A percentile compares a stretch with the other conserved stretches of the same genome.
phyloP scores from a whole-genome alignment of 2,329 filamentous ascomycete genomes.

The Magnaporthales sp. region DNA sequence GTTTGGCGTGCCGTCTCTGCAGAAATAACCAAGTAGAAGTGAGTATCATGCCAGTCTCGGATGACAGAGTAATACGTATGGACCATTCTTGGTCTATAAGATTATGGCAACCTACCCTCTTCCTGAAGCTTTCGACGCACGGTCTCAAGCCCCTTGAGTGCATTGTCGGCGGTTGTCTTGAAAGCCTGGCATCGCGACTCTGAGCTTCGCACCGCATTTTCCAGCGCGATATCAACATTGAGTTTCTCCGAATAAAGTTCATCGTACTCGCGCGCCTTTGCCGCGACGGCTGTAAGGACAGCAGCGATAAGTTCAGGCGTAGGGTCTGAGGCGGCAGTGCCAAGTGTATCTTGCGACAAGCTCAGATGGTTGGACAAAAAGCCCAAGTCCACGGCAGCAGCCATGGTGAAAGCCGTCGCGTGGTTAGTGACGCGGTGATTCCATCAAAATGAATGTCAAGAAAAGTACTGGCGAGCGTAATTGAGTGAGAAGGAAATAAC shows the following conservation, averaged over 20 bases:
- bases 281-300: constrained; percentile 65
- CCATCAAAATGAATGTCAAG: neutral
- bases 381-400: constrained; percentile 56
- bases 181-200: constrained; percentile 77
- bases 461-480: neutral
- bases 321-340: constrained; percentile 53
- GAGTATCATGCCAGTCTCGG: neutral
- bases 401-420: constrained; percentile 35
- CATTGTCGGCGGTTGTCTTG: constrained; percentile 74
- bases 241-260: constrained; percentile 80
- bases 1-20: constrained; percentile 67
- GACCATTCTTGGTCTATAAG: neutral
- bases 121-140: constrained; percentile 72
- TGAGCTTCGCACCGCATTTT: constrained; percentile 76
- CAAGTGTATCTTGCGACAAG: constrained; percentile 56
- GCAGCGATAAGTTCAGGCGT: constrained; percentile 70
- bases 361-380: constrained; percentile 66
- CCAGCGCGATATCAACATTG: constrained; percentile 82
- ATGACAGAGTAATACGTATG: neutral
- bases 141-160: constrained; percentile 74
- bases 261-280: constrained; percentile 77
- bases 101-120: constrained; percentile 53
- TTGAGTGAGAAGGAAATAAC: neutral
- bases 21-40: constrained; percentile 5
- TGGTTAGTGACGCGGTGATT: neutral